phyloP scores from a whole-genome alignment of 2,329 filamentous ascomycete species.

The Beauveria scarabaeidicola region DNA sequence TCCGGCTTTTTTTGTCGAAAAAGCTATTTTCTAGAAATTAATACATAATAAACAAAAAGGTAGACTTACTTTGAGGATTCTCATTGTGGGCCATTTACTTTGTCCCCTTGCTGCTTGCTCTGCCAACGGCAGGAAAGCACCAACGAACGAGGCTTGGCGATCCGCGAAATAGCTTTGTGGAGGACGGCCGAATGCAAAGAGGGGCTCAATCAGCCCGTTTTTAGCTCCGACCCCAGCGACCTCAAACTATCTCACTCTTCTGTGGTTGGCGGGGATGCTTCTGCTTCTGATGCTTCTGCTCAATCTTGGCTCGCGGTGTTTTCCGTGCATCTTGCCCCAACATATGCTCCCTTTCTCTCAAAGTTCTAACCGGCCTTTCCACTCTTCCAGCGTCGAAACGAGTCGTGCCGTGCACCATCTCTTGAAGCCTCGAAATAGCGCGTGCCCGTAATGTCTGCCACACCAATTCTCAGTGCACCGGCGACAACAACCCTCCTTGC shows the following conservation, averaged over 20 bases:
- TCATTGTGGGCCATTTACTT: too few species aligned
- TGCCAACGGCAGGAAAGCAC: neutral
- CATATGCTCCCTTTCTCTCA: neutral
- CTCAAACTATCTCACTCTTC: neutral
- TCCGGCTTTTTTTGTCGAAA: too few species aligned
- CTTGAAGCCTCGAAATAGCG: neutral
- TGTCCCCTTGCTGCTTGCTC: neutral
- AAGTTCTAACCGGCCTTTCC: neutral
- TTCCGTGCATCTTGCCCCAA: neutral
- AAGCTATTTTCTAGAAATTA: too few species aligned
- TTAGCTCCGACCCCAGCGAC: neutral
- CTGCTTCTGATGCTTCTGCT: neutral
- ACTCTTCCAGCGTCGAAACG: neutral
- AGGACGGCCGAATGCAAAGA: neutral
- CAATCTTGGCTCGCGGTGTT: neutral
- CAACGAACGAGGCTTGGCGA: neutral
- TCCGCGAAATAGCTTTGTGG: conserved; percentile 6
- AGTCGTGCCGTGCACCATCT: neutral
- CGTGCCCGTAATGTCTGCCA: neutral
- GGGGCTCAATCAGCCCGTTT: neutral
- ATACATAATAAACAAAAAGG: too few species aligned
- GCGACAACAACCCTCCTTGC: neutral
- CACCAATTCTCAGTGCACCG: neutral
- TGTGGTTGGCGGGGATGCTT: neutral
- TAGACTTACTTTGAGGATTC: too few species aligned